These are phyloP conservation scores for Metschnikowia baotianmanensis DNA, from an alignment of 805 yeast species.

Conservation along the genomic window DNA sequence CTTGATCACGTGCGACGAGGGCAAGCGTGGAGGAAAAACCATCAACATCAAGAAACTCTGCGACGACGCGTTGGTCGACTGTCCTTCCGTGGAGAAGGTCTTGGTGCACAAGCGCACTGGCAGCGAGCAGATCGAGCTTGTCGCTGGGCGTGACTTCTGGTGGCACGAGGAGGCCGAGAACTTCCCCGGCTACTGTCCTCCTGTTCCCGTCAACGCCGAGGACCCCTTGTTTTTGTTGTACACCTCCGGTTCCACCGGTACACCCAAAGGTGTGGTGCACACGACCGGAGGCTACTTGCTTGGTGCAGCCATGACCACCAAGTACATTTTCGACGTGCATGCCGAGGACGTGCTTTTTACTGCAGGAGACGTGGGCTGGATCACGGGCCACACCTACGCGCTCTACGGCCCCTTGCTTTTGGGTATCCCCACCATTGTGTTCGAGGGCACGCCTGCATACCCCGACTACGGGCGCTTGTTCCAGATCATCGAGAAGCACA, in stretches of 20 bases:
- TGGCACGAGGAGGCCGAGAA: constrained; percentile 71
- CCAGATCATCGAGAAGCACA: constrained; percentile 70
- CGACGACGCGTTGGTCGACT: constrained; percentile 69
- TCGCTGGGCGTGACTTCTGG: constrained; percentile 64
- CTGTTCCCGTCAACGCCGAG: constrained; percentile 73
- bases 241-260: constrained; percentile 86
- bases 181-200: constrained; percentile 68
- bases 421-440: constrained; percentile 78
- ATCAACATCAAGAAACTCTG: constrained; percentile 79
- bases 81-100: constrained; percentile 68
- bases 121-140: constrained; percentile 49
- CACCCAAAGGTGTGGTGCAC: constrained; percentile 85
- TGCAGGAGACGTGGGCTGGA: constrained; percentile 92
- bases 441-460: constrained; percentile 86
- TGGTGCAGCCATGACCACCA: constrained; percentile 71
- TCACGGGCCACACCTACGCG: constrained; percentile 83
- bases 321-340: constrained; percentile 74
- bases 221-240: constrained; percentile 78
- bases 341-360: constrained; percentile 74
- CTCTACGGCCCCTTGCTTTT: constrained; percentile 75
- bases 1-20: constrained; percentile 79
- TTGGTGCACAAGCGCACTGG: constrained; percentile 76
- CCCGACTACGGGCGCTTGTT: constrained; percentile 79
- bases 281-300: constrained; percentile 76
- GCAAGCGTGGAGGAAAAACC: constrained; percentile 78